These are phyloP conservation scores for Alternaria brassicae DNA, from an alignment of 2,329 filamentous ascomycete genomes.

Conservation along the genomic window DNA sequence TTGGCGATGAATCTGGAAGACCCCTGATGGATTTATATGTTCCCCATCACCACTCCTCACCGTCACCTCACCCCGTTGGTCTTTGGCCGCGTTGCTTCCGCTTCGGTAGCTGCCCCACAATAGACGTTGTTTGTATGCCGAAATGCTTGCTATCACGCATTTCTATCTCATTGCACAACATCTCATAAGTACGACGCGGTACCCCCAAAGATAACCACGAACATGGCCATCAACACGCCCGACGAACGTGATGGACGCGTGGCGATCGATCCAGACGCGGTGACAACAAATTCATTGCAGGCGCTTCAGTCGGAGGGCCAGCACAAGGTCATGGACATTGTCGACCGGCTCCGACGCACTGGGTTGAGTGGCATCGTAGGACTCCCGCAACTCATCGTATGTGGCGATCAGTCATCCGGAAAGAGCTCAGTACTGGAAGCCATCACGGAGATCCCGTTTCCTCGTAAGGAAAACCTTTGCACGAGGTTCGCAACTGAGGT, in stretches of 20 bases:
- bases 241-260: too few relatives aligned
- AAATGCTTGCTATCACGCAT: too few relatives aligned
- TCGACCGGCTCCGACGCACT: constrained; percentile 60
- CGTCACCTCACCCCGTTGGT: too few relatives aligned
- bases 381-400: constrained; percentile 38
- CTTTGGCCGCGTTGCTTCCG: too few relatives aligned
- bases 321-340: constrained; percentile 59
- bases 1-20: neutral
- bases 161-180: constrained; percentile 21
- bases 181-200: too few relatives aligned
- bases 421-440: constrained; percentile 72
- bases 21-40: neutral
- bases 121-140: too few relatives aligned
- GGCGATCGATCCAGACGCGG: constrained; percentile 13
- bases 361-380: constrained; percentile 52
- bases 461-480: constrained; percentile 62
- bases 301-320: constrained; percentile 57
- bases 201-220: too few relatives aligned
- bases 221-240: too few relatives aligned
- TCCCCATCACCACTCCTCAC: neutral
- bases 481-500: constrained; percentile 65
- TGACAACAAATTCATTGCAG: constrained; percentile 48
- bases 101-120: too few relatives aligned
- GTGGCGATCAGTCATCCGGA: constrained; percentile 64
- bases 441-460: constrained; percentile 67